These are phyloP conservation scores for Basipetospora chlamydospora DNA, from an alignment of 2,329 filamentous ascomycete species.

Conservation along the genomic window DNA sequence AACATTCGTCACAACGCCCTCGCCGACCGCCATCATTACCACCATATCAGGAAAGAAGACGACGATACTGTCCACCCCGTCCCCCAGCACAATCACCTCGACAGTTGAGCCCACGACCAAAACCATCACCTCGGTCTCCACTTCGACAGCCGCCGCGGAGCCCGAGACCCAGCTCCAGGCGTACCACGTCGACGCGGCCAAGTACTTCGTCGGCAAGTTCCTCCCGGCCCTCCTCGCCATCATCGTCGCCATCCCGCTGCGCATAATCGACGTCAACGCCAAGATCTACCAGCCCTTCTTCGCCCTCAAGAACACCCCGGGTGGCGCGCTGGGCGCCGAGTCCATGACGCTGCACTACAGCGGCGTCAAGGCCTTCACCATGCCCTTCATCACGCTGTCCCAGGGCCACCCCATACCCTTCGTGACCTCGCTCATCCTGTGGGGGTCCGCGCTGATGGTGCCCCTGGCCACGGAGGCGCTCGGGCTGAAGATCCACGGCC, in stretches of 20 bases:
- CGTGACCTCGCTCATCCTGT: slow-evolving; percentile 21
- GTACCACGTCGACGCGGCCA: slow-evolving; percentile 12
- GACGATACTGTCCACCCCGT: slow-evolving; percentile 15
- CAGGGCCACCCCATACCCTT: slow-evolving; percentile 21
- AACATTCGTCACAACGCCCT: slow-evolving; percentile 4
- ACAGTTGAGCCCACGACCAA: slow-evolving; percentile 12
- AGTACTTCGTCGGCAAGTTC: slow-evolving; percentile 26
- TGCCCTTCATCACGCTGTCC: slow-evolving; percentile 18
- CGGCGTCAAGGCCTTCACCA: slow-evolving; percentile 20
- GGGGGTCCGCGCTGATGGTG: slow-evolving; percentile 19
- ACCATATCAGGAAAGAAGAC: slow-evolving; percentile 13
- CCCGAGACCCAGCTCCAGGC: slow-evolving; percentile 9
- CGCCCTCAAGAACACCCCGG: slow-evolving; percentile 19
- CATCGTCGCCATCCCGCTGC: slow-evolving; percentile 22
- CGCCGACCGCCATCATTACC: slow-evolving; percentile 13
- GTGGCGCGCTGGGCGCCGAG: slow-evolving; percentile 23
- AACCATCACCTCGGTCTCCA: slow-evolving; percentile 12
- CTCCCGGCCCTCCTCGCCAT: slow-evolving; percentile 25
- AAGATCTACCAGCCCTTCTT: slow-evolving; percentile 30
- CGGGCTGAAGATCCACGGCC: slow-evolving; percentile 21
- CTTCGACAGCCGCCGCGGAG: slow-evolving; percentile 3
- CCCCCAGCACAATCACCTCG: slow-evolving; percentile 11
- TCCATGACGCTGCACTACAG: slow-evolving; percentile 27
- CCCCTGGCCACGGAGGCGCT: slow-evolving; percentile 26
- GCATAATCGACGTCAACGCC: slow-evolving; percentile 23